Evolutionary conservation across 2,329 filamentous ascomycete genomes (phyloP), one percentile per base, ranked within the genome.

Genomic region (Penicillium fuscoglaucum): DNA sequence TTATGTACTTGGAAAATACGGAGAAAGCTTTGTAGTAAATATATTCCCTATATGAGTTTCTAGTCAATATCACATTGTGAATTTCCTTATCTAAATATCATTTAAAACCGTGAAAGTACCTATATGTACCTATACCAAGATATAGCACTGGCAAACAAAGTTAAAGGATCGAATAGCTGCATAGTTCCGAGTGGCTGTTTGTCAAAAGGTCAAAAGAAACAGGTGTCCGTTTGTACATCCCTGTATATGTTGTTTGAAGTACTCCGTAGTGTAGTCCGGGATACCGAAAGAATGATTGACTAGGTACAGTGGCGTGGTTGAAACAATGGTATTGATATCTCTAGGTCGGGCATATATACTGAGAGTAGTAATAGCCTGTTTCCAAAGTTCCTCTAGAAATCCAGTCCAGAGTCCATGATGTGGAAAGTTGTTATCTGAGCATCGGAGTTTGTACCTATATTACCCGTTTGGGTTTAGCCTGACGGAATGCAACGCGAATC

Each of bases 381-480:
- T 47, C 19, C 19, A 21, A 21, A 21, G 19, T 21, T 21, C 43
- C 4, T 3, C 21, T 21, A 15, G 12, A 33, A 29, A 29, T 8
- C 4, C 9, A 31, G 10, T 8, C 48, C 24, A 19, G 10, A 43
- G 26, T 24, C n/a, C 7, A 15, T 40, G 21, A 28, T 26, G 40
- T 26, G 19, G 24, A 47, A 29, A 39, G 17, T 39, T 37, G 33
- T 35, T 29, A 26, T 35, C 31, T 33, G 19, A 39, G 52, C 33
- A 37, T 31, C 52, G 58, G 68, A 72, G 60, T 68, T 39, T 40
- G 37, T 66, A 29, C 68, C 60, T 63, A 70, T 73, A 62, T 70
- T 66, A 29, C 69, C 63, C 9, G 54, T 68, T 68, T 35, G 1
- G 64, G 69, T 55, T 63, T 73, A 72, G 71, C 66, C 66, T 67